Conservation (phyloP, 23 red algal genomes). For the Rhodosorus marinus region DNA sequence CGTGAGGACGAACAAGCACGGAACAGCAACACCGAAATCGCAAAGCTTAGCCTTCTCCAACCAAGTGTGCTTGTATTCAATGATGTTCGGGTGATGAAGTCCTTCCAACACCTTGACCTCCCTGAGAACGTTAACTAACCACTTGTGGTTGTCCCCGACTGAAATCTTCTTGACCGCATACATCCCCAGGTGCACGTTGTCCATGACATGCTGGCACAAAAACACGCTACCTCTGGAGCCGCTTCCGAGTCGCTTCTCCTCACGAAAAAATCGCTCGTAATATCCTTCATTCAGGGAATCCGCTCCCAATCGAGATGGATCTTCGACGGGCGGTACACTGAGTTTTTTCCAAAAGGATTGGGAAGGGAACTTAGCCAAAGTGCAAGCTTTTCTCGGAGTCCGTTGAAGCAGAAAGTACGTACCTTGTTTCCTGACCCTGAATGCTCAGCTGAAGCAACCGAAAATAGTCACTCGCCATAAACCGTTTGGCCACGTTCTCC, state of each 20-base stretch:
- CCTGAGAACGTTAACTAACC: neutral
- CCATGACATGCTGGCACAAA: neutral
- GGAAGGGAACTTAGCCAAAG: too few species aligned
- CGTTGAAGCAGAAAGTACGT: too few species aligned
- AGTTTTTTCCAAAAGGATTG: too few species aligned
- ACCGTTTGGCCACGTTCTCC: too few species aligned
- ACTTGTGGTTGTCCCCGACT: neutral
- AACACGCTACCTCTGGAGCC: neutral
- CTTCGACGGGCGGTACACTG: too few species aligned
- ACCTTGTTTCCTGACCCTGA: too few species aligned
- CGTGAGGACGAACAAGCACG: neutral
- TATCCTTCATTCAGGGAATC: neutral
- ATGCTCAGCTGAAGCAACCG: too few species aligned
- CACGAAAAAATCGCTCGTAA: neutral
- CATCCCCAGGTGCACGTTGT: neutral
- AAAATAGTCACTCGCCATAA: too few species aligned
- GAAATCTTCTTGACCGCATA: slow-evolving; percentile 1
- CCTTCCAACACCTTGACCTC: neutral
- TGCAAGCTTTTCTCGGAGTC: too few species aligned
- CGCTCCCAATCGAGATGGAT: too few species aligned
- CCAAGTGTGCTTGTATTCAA: neutral
- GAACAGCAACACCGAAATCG: neutral
- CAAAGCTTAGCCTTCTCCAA: neutral
- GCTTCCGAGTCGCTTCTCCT: neutral
- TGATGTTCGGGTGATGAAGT: neutral